Conservation (phyloP, 2,329 filamentous ascomycete genomes). For the Penicillium nordicum region DNA sequence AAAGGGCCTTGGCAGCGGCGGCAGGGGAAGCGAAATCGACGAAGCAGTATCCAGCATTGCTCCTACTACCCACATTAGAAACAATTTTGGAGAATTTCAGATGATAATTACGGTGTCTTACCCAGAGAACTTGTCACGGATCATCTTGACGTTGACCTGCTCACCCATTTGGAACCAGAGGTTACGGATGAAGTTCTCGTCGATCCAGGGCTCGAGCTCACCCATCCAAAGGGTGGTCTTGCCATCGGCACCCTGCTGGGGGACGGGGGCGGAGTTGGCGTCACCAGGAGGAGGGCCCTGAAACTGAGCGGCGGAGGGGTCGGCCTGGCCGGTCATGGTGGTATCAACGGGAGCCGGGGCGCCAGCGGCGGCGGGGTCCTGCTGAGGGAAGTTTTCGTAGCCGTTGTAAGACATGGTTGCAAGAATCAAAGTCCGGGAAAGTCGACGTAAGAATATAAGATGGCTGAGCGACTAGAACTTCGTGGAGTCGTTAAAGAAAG, state of each 20-base stretch:
- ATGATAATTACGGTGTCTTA: constrained; percentile 46
- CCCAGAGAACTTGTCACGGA: constrained; percentile 98
- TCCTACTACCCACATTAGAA: constrained; percentile 52
- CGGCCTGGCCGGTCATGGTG: constrained; percentile 57
- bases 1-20: constrained; percentile 86
- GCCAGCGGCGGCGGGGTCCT: constrained; percentile 49
- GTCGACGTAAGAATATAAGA: constrained; percentile 31
- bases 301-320: constrained; percentile 52
- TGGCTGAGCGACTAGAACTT: constrained; percentile 36
- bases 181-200: constrained; percentile 96
- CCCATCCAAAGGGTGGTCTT: constrained; percentile 77
- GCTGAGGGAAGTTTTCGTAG: constrained; percentile 62
- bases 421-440: constrained; percentile 22
- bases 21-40: constrained; percentile 84
- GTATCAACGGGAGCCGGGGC: constrained; percentile 50
- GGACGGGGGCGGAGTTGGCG: constrained; percentile 39
- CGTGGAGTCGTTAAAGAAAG: constrained; percentile 43
- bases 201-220: constrained; percentile 98
- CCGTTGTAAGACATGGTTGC: constrained; percentile 63
- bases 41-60: constrained; percentile 98
- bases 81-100: constrained; percentile 15
- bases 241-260: constrained; percentile 52
- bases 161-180: constrained; percentile 93
- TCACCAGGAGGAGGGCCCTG: constrained; percentile 48
- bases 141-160: constrained; percentile 98